Evolutionary conservation across 202 grass and related monocot species (phyloP).

Genomic region (Hordeum pubiflorum): DNA sequence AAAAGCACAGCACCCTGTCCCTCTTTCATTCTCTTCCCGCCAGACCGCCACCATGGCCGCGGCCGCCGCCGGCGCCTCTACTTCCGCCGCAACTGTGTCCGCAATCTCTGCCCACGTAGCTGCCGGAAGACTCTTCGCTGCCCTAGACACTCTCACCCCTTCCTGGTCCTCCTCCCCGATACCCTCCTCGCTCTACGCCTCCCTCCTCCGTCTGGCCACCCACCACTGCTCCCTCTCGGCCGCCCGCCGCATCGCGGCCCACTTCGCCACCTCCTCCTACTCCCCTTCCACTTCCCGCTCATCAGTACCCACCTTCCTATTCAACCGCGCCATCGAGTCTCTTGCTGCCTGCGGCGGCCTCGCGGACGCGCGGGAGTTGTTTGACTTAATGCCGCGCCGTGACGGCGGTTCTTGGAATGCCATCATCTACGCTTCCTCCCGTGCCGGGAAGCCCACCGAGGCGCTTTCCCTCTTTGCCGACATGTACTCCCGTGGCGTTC

Average conservation of each 20-base stretch:
- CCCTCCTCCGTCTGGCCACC: conserved; percentile 31
- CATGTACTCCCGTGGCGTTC: conserved; percentile 43
- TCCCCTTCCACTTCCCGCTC: neutral
- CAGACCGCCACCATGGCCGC: conserved; percentile 22
- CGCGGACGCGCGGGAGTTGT: conserved; percentile 58
- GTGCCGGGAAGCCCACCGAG: neutral
- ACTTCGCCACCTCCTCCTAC: conserved; percentile 9
- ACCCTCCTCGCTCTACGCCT: conserved; percentile 30
- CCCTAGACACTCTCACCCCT: conserved; percentile 25
- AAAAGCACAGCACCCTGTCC: neutral
- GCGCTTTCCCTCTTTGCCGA: conserved; percentile 37
- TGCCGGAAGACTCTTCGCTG: conserved; percentile 28
- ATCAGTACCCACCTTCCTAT: conserved; percentile 38
- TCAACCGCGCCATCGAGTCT: conserved; percentile 71
- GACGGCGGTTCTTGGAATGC: conserved; percentile 92
- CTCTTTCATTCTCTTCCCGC: neutral
- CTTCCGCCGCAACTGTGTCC: conserved; percentile 16
- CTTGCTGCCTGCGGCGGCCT: conserved; percentile 44
- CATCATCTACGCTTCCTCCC: conserved; percentile 54
- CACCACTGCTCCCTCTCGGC: conserved; percentile 34
- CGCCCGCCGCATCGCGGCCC: conserved; percentile 36
- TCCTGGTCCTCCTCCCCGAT: conserved; percentile 10
- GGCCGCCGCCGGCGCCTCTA: conserved; percentile 27
- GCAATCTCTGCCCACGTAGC: conserved; percentile 9
- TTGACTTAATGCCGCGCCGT: conserved; percentile 72